Evolutionary conservation across 169 alveolate species (phyloP).

Genomic region (Theileria annulata): DNA sequence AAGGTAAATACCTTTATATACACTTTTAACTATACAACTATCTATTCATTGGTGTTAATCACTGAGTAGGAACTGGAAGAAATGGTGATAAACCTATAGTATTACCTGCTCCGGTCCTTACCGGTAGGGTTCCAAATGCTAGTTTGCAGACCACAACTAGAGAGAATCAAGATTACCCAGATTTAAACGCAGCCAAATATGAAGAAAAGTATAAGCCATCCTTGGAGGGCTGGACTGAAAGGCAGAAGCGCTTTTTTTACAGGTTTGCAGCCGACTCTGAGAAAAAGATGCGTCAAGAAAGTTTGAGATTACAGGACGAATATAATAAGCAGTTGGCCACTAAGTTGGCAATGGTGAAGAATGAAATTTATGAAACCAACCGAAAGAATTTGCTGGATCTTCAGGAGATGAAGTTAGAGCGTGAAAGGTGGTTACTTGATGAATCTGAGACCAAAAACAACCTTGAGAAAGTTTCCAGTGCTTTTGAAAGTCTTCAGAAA

Average conservation of each 20-base stretch:
- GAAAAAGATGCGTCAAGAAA: constrained; percentile 57
- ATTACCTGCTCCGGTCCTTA: background rate
- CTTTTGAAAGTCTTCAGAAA: constrained; percentile 43
- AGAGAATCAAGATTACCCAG: background rate
- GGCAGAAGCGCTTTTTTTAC: constrained; percentile 37
- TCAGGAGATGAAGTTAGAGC: constrained; percentile 41
- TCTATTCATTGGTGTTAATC: background rate
- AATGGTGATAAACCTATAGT: too few relatives aligned
- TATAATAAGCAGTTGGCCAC: constrained; percentile 50
- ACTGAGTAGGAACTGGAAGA: background rate
- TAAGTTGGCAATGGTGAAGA: constrained; percentile 28
- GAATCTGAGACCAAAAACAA: constrained; percentile 40
- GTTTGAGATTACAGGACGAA: constrained; percentile 56
- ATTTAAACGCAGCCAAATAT: background rate
- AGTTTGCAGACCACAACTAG: background rate
- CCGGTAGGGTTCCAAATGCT: background rate
- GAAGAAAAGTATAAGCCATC: background rate
- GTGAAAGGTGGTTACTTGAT: constrained; percentile 46
- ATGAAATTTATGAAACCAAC: constrained; percentile 47
- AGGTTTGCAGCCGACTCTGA: constrained; percentile 51
- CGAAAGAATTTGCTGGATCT: constrained; percentile 29
- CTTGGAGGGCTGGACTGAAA: constrained; percentile 16
- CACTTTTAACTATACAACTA: too few relatives aligned
- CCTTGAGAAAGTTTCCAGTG: constrained; percentile 17
- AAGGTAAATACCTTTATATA: background rate